Evolutionary conservation across 2,329 filamentous ascomycete genomes (phyloP).

Genomic region (Calycina herbarum): DNA sequence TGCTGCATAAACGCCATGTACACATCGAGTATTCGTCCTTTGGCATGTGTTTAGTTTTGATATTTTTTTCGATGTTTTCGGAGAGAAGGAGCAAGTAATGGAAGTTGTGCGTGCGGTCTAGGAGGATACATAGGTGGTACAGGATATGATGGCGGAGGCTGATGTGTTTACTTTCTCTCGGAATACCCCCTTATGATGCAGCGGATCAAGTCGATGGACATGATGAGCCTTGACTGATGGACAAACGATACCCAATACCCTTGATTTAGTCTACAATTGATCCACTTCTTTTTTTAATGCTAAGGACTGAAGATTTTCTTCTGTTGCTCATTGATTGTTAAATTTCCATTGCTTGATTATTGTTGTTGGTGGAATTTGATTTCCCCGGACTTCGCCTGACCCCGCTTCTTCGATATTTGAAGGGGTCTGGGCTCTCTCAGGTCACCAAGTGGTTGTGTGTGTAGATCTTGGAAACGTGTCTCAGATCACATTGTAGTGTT

Average conservation of each 20-base stretch:
- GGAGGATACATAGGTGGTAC: slow-evolving; percentile 15
- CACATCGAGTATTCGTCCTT: slow-evolving; percentile 12
- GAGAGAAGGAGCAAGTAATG: slow-evolving; percentile 30
- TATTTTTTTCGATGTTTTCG: slow-evolving; percentile 19
- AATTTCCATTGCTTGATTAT: not conserved
- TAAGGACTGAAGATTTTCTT: not conserved
- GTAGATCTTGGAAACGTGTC: not conserved
- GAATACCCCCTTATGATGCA: slow-evolving; percentile 31
- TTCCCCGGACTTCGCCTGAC: not conserved
- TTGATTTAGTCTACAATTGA: slow-evolving; percentile 34
- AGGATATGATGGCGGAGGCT: slow-evolving; percentile 25
- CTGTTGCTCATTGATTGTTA: too few species aligned
- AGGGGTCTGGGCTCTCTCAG: not conserved
- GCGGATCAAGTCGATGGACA: slow-evolving; percentile 25
- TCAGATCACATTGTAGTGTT: not conserved
- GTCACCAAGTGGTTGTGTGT: not conserved
- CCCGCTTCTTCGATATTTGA: not conserved
- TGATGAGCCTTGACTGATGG: slow-evolving; percentile 26
- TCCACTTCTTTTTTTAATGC: slow-evolving; percentile 15
- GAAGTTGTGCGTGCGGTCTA: slow-evolving; percentile 24
- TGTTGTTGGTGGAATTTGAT: not conserved
- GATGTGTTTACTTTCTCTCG: slow-evolving; percentile 24
- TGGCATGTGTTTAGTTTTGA: slow-evolving; percentile 13
- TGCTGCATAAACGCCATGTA: slow-evolving; percentile 20
- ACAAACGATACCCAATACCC: slow-evolving; percentile 35